Conservation (phyloP, 306 rosid species). For the Cicer yamashitae region DNA sequence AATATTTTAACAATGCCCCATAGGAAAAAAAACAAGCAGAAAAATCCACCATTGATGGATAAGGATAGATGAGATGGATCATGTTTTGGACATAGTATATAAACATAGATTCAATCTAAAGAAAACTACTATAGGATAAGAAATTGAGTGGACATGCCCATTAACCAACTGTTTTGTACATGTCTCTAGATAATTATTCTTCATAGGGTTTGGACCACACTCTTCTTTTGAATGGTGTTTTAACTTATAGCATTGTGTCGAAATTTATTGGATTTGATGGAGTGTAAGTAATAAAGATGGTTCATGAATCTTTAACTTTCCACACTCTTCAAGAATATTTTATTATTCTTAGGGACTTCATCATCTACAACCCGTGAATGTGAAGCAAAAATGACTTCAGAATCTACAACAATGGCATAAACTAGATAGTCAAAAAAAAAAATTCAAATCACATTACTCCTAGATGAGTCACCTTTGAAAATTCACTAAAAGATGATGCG, state of each 20-base stretch:
- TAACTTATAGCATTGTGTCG: constrained; percentile 48
- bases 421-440: background rate
- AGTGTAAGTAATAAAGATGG: constrained; percentile 10
- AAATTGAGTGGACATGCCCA: constrained; percentile 52
- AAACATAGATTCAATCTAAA: background rate
- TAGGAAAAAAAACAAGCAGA: no score
- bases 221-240: constrained; percentile 35
- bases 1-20: background rate
- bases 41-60: constrained; percentile 43
- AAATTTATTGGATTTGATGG: constrained; percentile 35
- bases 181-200: constrained; percentile 43
- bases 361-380: constrained; percentile 39
- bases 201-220: constrained; percentile 47
- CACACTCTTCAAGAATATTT: constrained; percentile 33
- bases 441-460: background rate
- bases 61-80: constrained; percentile 44
- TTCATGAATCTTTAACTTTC: constrained; percentile 27
- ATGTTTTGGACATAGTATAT: constrained; percentile 21
- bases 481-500: background rate
- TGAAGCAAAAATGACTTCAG: background rate
- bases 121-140: constrained; percentile 43
- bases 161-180: constrained; percentile 45
- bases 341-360: constrained; percentile 33
- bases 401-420: constrained; percentile 6
- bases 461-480: background rate